Base-by-base conservation (phyloP, 768 basidiomycete genomes). In the Guyanaporus albipodus region DNA sequence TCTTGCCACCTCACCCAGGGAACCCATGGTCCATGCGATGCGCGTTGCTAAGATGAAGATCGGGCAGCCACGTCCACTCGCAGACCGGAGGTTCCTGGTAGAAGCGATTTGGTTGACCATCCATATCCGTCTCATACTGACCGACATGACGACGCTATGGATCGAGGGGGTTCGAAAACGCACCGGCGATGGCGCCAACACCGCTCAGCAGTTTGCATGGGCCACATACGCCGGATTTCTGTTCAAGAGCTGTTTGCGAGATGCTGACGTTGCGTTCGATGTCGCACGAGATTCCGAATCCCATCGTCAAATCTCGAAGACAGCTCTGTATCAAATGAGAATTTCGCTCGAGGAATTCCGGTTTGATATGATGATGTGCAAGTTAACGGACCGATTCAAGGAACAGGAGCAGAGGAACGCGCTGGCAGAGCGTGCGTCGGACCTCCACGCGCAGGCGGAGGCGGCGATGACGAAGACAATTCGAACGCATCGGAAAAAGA, bases 41-140 rank as follows among this genome's bases (percentile, higher is more conserved):
- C 69, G 72, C 18, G 61, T 74, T 33, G 79, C 82, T 0, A 73
- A 62, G 50, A 61, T 72, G 35, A 66, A 75, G 38, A 72, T 85
- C 17, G 84, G 83, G 0, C 77, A 78, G 53, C 71, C 76, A 0
- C 73, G 71, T 35, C 84, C 81, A 7, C 73, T 71, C 7, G 81
- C 80, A 0, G 82, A 85, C 60, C 70, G 70, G 34, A 72, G 80
- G 29, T 82, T 79, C 63, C 53, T 73, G 11, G 77, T 84, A 8
- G 83, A 85, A 57, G 82, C 81, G 0, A 70, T 82, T 42, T 79
- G 77, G 74, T 53, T 64, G 10, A 75, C 77, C 6, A 59, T 87
- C 31, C 63, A 78, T 22, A 65, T 83, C 22, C 76, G 83, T 4
- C 70, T 82, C 48, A 56, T 66, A 8, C 61, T 87, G 22, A 70